phyloP scores from a whole-genome alignment of 2,329 filamentous ascomycete genomes.

The Xylaria sp. region DNA sequence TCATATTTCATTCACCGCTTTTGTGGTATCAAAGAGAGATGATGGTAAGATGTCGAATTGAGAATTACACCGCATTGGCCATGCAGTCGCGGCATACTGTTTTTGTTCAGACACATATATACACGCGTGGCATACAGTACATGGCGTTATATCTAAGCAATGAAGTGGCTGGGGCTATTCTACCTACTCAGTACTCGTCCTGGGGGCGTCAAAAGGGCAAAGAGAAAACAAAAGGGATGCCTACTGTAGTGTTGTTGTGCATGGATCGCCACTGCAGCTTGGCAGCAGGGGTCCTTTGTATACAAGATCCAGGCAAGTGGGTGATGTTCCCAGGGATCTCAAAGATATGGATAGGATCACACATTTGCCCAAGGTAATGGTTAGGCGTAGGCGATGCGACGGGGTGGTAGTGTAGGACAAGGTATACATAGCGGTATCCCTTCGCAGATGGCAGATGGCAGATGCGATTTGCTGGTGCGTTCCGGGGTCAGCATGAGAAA shows the following conservation, averaged over 20 bases:
- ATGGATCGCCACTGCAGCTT: conserved; percentile 36
- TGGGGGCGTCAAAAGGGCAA: neutral
- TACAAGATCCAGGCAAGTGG: conserved; percentile 33
- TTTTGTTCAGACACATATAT: neutral
- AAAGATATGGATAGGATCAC: conserved; percentile 30
- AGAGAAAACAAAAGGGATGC: conserved; percentile 25
- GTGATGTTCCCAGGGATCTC: conserved; percentile 28
- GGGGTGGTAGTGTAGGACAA: conserved; percentile 11
- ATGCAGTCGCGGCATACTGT: neutral
- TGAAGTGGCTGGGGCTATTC: conserved; percentile 13
- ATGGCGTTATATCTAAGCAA: conserved; percentile 6
- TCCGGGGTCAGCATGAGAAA: neutral
- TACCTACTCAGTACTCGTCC: neutral
- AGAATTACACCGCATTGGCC: neutral
- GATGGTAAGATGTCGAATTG: neutral
- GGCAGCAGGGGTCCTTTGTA: conserved; percentile 32
- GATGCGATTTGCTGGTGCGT: conserved; percentile 8
- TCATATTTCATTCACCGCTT: neutral
- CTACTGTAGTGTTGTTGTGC: conserved; percentile 27
- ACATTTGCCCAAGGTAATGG: conserved; percentile 18
- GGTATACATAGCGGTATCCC: conserved; percentile 9
- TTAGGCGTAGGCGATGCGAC: conserved; percentile 8
- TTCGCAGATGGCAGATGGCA: neutral
- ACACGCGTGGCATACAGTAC: neutral
- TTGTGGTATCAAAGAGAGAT: neutral